These are phyloP conservation scores for Solanum corneliomulleri DNA, from an alignment of 257 asterid species.

Conservation along the genomic window DNA sequence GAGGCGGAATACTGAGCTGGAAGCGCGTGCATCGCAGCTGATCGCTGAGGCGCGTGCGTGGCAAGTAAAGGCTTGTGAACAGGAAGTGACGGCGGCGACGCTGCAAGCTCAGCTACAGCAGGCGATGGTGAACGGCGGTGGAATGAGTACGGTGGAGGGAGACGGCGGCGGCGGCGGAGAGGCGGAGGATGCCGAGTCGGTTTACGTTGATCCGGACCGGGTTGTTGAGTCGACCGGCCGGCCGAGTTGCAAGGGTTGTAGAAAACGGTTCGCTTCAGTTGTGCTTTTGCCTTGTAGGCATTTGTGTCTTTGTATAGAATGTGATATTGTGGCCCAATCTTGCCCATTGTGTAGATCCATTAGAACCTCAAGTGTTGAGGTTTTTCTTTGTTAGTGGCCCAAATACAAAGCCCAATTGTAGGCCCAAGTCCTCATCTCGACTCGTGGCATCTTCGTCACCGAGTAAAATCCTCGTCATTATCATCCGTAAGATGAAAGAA, in stretches of 20 bases:
- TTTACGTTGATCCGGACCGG: slow-evolving; percentile 36
- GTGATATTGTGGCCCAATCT: slow-evolving; percentile 25
- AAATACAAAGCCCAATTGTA: background rate
- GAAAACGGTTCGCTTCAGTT: slow-evolving; percentile 21
- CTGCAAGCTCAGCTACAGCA: slow-evolving; percentile 31
- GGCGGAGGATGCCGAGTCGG: slow-evolving; percentile 40
- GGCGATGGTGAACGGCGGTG: slow-evolving; percentile 13
- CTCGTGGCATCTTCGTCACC: background rate
- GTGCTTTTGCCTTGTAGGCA: slow-evolving; percentile 41
- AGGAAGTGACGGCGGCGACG: slow-evolving; percentile 21
- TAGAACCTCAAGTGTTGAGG: slow-evolving; percentile 34
- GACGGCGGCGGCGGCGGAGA: slow-evolving; percentile 12
- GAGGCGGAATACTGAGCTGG: slow-evolving; percentile 20
- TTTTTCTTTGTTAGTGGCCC: slow-evolving; percentile 7
- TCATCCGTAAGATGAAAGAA: background rate
- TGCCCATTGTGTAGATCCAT: slow-evolving; percentile 26
- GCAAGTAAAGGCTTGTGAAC: slow-evolving; percentile 20
- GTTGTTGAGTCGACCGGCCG: slow-evolving; percentile 16
- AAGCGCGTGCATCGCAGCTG: slow-evolving; percentile 18
- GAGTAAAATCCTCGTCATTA: background rate
- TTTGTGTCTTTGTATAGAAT: slow-evolving; percentile 22
- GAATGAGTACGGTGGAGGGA: slow-evolving; percentile 1
- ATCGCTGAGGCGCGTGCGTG: slow-evolving; percentile 27
- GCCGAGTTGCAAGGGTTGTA: slow-evolving; percentile 27
- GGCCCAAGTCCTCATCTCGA: background rate